phyloP scores from a whole-genome alignment of 2,329 filamentous ascomycete genomes.

The Colletotrichum sp. region DNA sequence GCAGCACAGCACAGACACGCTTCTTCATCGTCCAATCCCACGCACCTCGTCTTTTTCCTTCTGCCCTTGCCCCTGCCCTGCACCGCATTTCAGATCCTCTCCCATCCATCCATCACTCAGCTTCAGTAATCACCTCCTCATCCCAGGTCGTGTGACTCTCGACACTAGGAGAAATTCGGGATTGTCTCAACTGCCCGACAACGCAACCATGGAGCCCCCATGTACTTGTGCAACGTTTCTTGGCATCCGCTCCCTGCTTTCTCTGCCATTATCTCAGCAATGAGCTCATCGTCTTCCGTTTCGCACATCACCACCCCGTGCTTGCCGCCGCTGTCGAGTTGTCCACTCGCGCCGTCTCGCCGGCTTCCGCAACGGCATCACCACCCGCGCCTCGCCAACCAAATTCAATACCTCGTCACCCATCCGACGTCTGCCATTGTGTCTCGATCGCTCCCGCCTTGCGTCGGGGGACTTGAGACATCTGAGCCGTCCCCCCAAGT shows the following conservation, averaged over 20 bases:
- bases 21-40: background rate
- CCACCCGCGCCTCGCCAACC: background rate
- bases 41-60: background rate
- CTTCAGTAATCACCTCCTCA: background rate
- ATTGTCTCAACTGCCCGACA: conserved; percentile 15
- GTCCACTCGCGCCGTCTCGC: background rate
- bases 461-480: background rate
- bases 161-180: conserved; percentile 10
- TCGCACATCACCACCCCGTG: background rate
- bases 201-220: conserved; percentile 16
- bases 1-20: background rate
- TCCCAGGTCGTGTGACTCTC: conserved; percentile 18
- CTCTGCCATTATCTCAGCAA: conserved; percentile 8
- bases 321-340: background rate
- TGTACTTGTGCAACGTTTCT: conserved; percentile 18
- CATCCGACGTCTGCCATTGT: background rate
- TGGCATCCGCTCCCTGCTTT: conserved; percentile 1
- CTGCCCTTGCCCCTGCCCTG: background rate
- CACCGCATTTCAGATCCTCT: background rate
- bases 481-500: background rate
- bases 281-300: conserved; percentile 14
- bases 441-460: background rate
- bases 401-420: background rate
- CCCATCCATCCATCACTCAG: background rate
- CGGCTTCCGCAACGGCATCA: background rate